Base-by-base conservation (phyloP, 352 stramenopile species). In the Phytophthora sojae region DNA sequence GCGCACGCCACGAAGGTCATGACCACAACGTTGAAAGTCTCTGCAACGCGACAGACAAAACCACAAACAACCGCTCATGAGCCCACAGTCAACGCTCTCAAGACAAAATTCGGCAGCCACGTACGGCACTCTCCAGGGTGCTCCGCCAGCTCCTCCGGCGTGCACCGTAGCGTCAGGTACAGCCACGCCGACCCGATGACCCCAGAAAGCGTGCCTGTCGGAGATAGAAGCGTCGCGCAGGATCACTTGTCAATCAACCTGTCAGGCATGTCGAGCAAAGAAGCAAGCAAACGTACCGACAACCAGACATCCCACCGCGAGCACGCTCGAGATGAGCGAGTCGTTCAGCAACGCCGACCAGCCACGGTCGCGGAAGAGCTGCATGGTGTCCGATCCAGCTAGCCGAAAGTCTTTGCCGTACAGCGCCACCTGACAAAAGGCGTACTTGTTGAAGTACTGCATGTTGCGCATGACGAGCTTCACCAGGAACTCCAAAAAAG, bases 401-500 rank as follows among this genome's bases (percentile, higher is more conserved):
- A 77, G 76, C 14, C 82, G 75, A 67, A 96, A 95, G 61, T 93
- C 81, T 56, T 94, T 95, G 15, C 88, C 89, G 73, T 96, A 94
- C n/a, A 96, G 77, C 21, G 88, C 88, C 26, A 96, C 81, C 35
- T 95, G 89, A 55, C 88, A 95, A 61, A 95, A 95, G 3, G 89
- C 89, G 65, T 88, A 96, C 71, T 96, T 96, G 81, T 96, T 96
- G 60, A 94, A 96, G 44, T 92, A 90, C 57, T 90, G 73, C 67
- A 93, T 80, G 63, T 94, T 93, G 51, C 81, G 82, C 50, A 84
- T 83, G 14, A 94, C 82, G 32, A 93, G 64, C 57, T 79, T 78
- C 45, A 94, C 82, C 37, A 96, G 70, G 61, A 88, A 96, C 60
- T 95, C 89, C n/a, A 96, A 73, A 37, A 85, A 96, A 29, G 87